Evolutionary conservation across 2,329 filamentous ascomycete species (phyloP), one percentile per base, ranked within the genome.

Genomic region (Microsporum canis): DNA sequence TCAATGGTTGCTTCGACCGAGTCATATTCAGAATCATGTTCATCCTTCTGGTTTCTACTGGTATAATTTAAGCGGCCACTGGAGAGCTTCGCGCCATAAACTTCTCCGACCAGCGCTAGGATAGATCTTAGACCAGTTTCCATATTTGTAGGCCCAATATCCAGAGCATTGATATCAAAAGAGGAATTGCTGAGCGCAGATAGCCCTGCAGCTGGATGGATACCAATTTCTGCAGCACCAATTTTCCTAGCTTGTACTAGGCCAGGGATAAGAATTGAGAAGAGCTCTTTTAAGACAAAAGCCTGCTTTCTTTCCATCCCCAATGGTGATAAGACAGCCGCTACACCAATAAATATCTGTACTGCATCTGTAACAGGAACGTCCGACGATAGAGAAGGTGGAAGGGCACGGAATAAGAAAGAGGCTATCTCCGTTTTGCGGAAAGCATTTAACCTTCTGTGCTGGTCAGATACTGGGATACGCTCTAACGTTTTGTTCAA

Each of bases 181-280:
- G 73, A 69, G 8, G 82, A 77, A 65, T 76, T 72, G 61, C 85
- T 87, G 34, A 94, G 77, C 10, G 87, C 86, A 31, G 90, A 86
- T 58, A 96, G 77, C 0, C 90, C 91, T 7, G 92, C 90, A 17
- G 92, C 92, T 45, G 94, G 94, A 74, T 97, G 92, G 39, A 99
- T 89, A 2, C 92, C 94, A 69, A 94, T 89, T 70, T 97, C 94
- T n/a, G 94, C 91, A 45, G 94, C 94, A 36, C 92, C 92, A 56
- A 92, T 82, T 55, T 95, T 96, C 43, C 94, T 84, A 14, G 94
- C 94, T 73, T 96, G 90, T 3, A 96, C 87, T 6, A 99, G 80
- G 2, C 89, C 91, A 38, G 86, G 87, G 59, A 95, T 89, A 45
- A 97, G 79, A 14, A 91, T 85, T 2, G 86, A 87, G 6, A 99